phyloP scores from a whole-genome alignment of 2,329 filamentous ascomycete species.

The Fusarium acutatum region DNA sequence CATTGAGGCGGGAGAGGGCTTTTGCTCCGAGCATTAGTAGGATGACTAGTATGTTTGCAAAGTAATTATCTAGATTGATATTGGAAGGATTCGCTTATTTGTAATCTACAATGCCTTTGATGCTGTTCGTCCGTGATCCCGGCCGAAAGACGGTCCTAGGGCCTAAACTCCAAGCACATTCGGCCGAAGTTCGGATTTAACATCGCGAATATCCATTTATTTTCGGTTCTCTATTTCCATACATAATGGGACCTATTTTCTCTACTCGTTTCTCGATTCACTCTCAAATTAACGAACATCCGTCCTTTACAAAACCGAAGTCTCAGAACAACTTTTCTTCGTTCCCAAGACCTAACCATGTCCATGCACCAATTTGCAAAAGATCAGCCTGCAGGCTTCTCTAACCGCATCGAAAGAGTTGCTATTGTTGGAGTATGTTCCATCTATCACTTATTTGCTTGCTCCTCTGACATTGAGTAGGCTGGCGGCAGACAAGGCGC shows the following conservation, averaged over 20 bases:
- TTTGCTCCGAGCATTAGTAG: fast-evolving
- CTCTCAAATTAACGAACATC: fast-evolving
- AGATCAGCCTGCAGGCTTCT: not conserved
- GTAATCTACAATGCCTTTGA: not conserved
- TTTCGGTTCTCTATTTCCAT: not conserved
- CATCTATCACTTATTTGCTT: fast-evolving
- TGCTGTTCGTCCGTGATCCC: not conserved
- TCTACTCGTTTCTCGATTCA: fast-evolving
- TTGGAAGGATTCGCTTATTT: not conserved
- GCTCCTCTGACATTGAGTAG: constrained; percentile 20
- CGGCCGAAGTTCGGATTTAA: constrained; percentile 13
- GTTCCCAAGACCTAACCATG: not conserved
- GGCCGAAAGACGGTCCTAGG: not conserved
- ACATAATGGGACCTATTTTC: not conserved
- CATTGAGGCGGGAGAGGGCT: not conserved
- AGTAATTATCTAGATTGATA: not conserved
- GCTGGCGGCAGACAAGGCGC: constrained; percentile 50
- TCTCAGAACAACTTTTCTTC: too few relatives aligned
- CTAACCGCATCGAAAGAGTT: constrained; percentile 38
- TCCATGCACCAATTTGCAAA: not conserved
- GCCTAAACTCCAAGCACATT: not conserved
- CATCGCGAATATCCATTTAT: not conserved
- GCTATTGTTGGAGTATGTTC: constrained; percentile 54
- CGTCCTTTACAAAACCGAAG: not conserved
- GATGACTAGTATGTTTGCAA: fast-evolving